phyloP scores from a whole-genome alignment of 371 early-diverging fungal species.

The Capillidium heterosporum region DNA sequence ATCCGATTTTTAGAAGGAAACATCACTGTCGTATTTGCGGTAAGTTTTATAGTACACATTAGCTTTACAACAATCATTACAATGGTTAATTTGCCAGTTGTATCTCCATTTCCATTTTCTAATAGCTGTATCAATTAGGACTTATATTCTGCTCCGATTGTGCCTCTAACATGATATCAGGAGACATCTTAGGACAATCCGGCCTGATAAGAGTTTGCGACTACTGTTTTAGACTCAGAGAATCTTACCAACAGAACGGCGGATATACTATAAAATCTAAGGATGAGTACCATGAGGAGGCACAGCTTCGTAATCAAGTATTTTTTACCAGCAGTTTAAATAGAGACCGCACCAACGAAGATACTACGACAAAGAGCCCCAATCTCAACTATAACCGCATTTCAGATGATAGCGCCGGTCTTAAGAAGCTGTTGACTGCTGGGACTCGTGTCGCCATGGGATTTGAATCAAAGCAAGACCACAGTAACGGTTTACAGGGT shows the following conservation, averaged over 20 bases:
- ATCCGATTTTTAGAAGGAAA: conserved; percentile 38
- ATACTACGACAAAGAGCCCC: neutral
- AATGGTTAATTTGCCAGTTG: neutral
- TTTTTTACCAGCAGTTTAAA: neutral
- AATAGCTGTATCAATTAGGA: conserved; percentile 14
- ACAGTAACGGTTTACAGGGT: neutral
- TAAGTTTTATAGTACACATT: conserved; percentile 10
- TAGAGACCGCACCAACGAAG: neutral
- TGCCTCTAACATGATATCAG: conserved; percentile 54
- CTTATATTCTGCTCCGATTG: conserved; percentile 69
- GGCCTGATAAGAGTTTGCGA: conserved; percentile 63
- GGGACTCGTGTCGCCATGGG: neutral
- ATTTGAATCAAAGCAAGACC: neutral
- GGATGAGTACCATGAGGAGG: no score
- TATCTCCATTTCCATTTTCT: neutral
- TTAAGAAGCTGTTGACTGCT: neutral
- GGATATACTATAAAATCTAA: no score
- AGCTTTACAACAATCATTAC: neutral
- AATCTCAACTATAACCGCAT: neutral
- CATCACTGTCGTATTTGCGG: conserved; percentile 78
- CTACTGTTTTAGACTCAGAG: conserved; percentile 25
- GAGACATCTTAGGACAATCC: conserved; percentile 43
- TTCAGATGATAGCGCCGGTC: neutral
- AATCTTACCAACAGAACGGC: neutral
- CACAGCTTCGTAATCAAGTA: no score